Base-by-base conservation (phyloP, 2,329 filamentous ascomycete species). In the Macrophomina pseudophaseolina region DNA sequence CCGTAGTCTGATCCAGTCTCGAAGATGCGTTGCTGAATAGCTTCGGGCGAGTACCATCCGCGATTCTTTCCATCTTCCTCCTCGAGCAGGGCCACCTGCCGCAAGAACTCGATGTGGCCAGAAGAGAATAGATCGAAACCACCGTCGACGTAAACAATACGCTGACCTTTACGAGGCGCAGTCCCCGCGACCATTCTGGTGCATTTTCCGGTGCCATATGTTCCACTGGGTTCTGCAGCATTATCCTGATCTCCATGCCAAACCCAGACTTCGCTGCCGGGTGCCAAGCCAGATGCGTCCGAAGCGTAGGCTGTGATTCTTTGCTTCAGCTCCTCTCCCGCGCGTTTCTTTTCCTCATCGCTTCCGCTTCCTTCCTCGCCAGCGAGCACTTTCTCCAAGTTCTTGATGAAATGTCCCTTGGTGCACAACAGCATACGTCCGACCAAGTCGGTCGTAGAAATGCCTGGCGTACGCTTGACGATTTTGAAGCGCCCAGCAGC, bases 401-500 rank as follows among this genome's bases (percentile, higher is more conserved):
- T 94, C 73, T 89, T 90, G 78, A 98, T 94, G 75, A 97, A 97
- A 80, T 99, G 95, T 28, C 89, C 91, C 75, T 90, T 90, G n/a
- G 94, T 98, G 83, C 94, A 97, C 16, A 98, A 85, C 74, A 99
- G 84, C 95, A 99, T 99, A 73, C 95, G 90, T 23, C 95, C 95
- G 32, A 99, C 95, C n/a, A 99, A 86, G 76, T 99, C 95, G 3
- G 95, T 99, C 1, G 95, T 99, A 9, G 93, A 97, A 74, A 99
- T 99, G 68, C 93, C 94, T 0, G 95, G 95, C 2, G 95, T 98
- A 70, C 95, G 88, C 82, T 97, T 97, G 53, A 99, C 95, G 18
- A 99, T 93, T 81, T 96, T 94, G 87, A 99, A 99, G 51, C 95
- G 88, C 12, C 91, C 90, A 1, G 94, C 95, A 48, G 91, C 90